These are phyloP conservation scores for Coelastrella sp. DNA, from an alignment of 139 green algal genomes.

Conservation along the genomic window DNA sequence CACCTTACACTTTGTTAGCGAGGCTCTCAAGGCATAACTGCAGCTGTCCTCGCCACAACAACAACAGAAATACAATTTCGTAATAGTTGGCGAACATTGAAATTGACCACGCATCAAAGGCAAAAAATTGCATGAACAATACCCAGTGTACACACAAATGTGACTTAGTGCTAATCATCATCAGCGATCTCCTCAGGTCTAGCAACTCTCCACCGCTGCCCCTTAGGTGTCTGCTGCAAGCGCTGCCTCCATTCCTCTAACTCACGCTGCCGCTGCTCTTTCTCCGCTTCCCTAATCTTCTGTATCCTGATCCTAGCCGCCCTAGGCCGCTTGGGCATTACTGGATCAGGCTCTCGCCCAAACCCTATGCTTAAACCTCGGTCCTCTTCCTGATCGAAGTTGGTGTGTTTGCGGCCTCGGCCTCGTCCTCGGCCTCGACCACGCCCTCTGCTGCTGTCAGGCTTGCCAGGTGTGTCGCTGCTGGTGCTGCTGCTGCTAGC, in stretches of 20 bases:
- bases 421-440: neutral
- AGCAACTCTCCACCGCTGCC: neutral
- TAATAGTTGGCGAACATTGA: too few species aligned
- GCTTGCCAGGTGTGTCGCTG: neutral
- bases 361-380: neutral
- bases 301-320: constrained; percentile 30
- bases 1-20: too few species aligned
- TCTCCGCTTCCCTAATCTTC: neutral
- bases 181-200: neutral
- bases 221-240: neutral
- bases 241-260: neutral
- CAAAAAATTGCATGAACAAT: too few species aligned
- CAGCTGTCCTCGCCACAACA: too few species aligned
- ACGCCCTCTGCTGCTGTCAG: neutral
- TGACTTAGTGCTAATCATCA: neutral
- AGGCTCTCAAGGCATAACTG: too few species aligned
- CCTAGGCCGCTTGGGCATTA: neutral
- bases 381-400: neutral
- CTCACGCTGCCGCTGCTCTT: neutral
- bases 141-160: too few species aligned
- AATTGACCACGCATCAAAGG: too few species aligned
- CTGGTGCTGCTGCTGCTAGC: constrained; percentile 29
- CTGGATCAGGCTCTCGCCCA: neutral
- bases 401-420: neutral
- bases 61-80: too few species aligned